These are phyloP conservation scores for Apophysomyces sp. DNA, from an alignment of 371 early-diverging fungal species.

Conservation along the genomic window DNA sequence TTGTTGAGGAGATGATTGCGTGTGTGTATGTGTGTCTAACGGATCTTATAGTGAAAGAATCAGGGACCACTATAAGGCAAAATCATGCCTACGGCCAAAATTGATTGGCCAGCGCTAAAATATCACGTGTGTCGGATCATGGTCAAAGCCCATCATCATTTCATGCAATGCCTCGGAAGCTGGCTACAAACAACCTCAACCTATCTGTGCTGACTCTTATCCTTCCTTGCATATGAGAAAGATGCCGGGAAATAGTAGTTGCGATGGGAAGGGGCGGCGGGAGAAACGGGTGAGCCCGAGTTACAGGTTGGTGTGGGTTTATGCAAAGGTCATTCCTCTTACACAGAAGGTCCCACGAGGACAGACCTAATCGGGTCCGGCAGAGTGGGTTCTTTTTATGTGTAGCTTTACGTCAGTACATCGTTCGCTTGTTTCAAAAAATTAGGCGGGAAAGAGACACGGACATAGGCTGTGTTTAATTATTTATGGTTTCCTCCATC, in stretches of 20 bases:
- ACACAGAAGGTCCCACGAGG: not conserved
- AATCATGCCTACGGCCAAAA: too few relatives aligned
- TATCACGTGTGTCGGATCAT: too few relatives aligned
- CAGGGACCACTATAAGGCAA: too few relatives aligned
- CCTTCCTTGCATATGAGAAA: not conserved
- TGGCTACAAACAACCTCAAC: too few relatives aligned
- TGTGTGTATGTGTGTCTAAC: too few relatives aligned
- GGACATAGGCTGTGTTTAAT: not conserved
- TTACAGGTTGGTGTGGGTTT: conserved; percentile 1
- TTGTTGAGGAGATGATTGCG: too few relatives aligned
- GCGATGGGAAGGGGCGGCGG: not conserved
- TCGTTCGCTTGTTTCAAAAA: not conserved
- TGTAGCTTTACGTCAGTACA: not conserved
- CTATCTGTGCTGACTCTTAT: not conserved
- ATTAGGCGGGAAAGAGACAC: not conserved
- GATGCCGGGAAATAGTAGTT: not conserved
- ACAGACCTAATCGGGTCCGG: not conserved
- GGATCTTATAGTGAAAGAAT: too few relatives aligned
- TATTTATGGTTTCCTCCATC: not conserved
- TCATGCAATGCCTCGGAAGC: too few relatives aligned
- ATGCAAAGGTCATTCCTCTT: conserved; percentile 3
- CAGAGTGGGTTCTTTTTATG: not conserved
- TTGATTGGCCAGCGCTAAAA: too few relatives aligned
- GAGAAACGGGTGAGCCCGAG: not conserved
- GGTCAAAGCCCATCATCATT: too few relatives aligned